Base-by-base conservation (phyloP, 305 asterid genomes). In the Fraxinus greggii region DNA sequence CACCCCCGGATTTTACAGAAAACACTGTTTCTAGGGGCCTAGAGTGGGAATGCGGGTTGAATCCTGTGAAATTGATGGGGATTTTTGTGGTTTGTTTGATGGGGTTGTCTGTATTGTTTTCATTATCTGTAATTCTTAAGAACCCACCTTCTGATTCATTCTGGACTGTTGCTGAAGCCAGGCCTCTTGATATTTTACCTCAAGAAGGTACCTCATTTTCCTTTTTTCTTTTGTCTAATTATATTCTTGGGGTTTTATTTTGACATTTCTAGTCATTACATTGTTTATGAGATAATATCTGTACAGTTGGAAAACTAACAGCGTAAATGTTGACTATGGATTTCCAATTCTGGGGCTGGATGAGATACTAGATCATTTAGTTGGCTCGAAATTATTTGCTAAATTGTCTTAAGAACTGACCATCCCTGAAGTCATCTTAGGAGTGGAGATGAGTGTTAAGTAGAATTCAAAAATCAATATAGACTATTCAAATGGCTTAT, bases 51-150 rank as follows among this genome's bases (percentile, higher is more conserved):
- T 88, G 88, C 26, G 83, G 86, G 61, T 17, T 80, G 26, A 86
- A 83, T 83, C 85, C 78, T 24, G 31, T 89, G 86, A 92, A 87
- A 72, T 79, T 89, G 77, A 76, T 84, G 90, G 92, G 91, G 7
- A 74, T 88, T 12, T 79, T 90, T 6, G 42, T 88, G 2, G 81
- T 82, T 75, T 9, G 79, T 48, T 86, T 92, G 80, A 87, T 94
- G 93, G 61, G 88, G 21, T 87, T 87, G 72, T 89, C 92, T 19
- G 88, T 89, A 81, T 56, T 94, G 83, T 89, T 94, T 87, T 91
- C 93, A 3, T 32, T 88, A 4, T 81, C 89, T 19, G 88, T 84
- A 1, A 81, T 93, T 77, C 75, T 88, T 0, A 85, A 86, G 81
- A 88, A 87, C 86, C 91, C 90, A 3, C 88, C 92, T 75, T 80